Conservation (phyloP, 176 grass and related monocot genomes). For the Poa annua region DNA sequence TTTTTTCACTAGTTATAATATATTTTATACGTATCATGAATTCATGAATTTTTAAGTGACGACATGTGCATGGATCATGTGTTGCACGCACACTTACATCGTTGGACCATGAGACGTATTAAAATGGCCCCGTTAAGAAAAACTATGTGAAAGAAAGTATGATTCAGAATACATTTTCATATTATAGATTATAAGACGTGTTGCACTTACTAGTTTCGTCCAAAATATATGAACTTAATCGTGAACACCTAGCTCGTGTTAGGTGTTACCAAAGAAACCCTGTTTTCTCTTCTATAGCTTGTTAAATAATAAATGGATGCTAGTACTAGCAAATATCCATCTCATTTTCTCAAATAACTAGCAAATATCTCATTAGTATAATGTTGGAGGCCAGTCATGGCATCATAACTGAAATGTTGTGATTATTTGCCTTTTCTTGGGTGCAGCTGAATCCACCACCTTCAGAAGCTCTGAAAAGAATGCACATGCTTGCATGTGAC, state of each 20-base stretch:
- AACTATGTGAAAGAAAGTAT: no score
- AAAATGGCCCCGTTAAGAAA: no score
- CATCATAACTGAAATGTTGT: conserved; percentile 1
- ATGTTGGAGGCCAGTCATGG: neutral
- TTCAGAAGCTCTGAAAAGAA: conserved; percentile 90
- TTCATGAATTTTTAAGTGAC: no score
- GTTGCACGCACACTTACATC: no score
- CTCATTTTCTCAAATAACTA: neutral
- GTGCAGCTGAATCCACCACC: conserved; percentile 79
- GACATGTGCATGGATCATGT: no score
- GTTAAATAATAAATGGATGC: conserved; percentile 20
- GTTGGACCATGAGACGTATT: no score
- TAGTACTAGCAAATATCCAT: neutral
- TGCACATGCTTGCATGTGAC: conserved; percentile 99
- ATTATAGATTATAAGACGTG: no score
- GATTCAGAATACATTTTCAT: no score
- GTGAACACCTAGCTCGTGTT: neutral
- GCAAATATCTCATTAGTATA: neutral
- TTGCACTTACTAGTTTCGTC: neutral
- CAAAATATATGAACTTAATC: conserved; percentile 3
- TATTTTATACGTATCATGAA: no score
- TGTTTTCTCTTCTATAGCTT: conserved; percentile 27
- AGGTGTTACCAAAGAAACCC: neutral
- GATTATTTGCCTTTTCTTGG: conserved; percentile 24
- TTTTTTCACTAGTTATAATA: no score